A percentile compares a stretch with the other conserved stretches of the same genome.
Conservation (phyloP, 2,329 filamentous ascomycete species). For the Colletotrichum magnum region DNA sequence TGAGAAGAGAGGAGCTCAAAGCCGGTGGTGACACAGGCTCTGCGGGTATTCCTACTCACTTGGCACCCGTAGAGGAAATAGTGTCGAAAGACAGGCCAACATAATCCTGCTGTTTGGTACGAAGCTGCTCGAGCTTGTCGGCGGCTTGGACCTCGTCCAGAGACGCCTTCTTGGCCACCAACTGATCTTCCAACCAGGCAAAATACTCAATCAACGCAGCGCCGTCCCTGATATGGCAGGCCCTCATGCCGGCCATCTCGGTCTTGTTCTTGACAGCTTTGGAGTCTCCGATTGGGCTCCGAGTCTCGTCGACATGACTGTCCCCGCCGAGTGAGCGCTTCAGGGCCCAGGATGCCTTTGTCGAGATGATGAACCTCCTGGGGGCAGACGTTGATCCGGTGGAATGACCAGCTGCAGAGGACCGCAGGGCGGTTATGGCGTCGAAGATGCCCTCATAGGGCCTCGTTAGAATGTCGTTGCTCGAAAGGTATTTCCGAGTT, state of each 20-base stretch:
- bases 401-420: constrained; percentile 39
- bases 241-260: constrained; percentile 92
- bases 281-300: constrained; percentile 89
- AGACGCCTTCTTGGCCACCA: constrained; percentile 78
- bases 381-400: constrained; percentile 43
- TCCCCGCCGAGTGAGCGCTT: constrained; percentile 89
- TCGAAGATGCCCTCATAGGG: constrained; percentile 74
- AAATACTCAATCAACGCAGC: constrained; percentile 93
- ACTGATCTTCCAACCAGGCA: constrained; percentile 94
- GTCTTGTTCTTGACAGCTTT: constrained; percentile 95
- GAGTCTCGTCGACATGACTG: constrained; percentile 84
- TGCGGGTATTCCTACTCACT: constrained; percentile 60
- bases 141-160: constrained; percentile 94
- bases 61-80: constrained; percentile 92
- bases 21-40: not conserved
- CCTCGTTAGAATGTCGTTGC: constrained; percentile 82
- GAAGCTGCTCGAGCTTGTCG: constrained; percentile 86
- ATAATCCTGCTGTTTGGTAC: constrained; percentile 79
- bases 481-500: constrained; percentile 77
- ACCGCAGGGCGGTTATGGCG: constrained; percentile 76
- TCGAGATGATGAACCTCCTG: constrained; percentile 88
- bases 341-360: constrained; percentile 92
- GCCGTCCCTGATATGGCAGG: constrained; percentile 94
- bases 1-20: not conserved
- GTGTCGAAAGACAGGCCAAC: constrained; percentile 95